Evolutionary conservation across 2,329 filamentous ascomycete species (phyloP).

Genomic region (Hypoxylon sp.): DNA sequence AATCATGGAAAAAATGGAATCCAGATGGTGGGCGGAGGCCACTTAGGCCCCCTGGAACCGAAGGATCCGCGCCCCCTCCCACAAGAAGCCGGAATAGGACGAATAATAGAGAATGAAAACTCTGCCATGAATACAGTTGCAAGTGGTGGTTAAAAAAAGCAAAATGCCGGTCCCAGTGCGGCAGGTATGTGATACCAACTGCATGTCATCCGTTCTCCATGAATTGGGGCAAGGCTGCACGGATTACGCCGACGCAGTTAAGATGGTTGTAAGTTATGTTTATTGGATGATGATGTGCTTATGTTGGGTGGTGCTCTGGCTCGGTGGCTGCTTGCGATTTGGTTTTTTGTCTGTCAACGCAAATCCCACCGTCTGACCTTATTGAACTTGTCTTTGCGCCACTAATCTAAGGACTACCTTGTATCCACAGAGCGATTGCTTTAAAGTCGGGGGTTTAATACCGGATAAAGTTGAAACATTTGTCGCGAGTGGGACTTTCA

Average conservation of each 20-base stretch:
- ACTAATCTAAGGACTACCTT: background rate
- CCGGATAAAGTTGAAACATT: constrained; percentile 6
- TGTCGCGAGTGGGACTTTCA: background rate
- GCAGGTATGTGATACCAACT: constrained; percentile 32
- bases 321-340: constrained; percentile 19
- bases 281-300: constrained; percentile 22
- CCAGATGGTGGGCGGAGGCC: constrained; percentile 1
- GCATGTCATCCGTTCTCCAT: constrained; percentile 34
- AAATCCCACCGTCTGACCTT: constrained; percentile 10
- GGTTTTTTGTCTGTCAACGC: constrained; percentile 1
- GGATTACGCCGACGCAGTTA: constrained; percentile 34
- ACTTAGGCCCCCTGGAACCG: constrained; percentile 23
- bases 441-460: background rate
- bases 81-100: constrained; percentile 3
- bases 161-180: constrained; percentile 28
- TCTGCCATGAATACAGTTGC: constrained; percentile 4
- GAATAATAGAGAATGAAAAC: constrained; percentile 10
- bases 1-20: constrained; percentile 12
- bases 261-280: constrained; percentile 11
- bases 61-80: constrained; percentile 31
- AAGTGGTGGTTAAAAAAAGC: constrained; percentile 21
- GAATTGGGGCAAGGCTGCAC: constrained; percentile 27
- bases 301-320: constrained; percentile 10
- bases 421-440: background rate
- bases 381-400: constrained; percentile 6